Evolutionary conservation across 768 basidiomycete genomes (phyloP).

Genomic region (Dentipellis sp.): DNA sequence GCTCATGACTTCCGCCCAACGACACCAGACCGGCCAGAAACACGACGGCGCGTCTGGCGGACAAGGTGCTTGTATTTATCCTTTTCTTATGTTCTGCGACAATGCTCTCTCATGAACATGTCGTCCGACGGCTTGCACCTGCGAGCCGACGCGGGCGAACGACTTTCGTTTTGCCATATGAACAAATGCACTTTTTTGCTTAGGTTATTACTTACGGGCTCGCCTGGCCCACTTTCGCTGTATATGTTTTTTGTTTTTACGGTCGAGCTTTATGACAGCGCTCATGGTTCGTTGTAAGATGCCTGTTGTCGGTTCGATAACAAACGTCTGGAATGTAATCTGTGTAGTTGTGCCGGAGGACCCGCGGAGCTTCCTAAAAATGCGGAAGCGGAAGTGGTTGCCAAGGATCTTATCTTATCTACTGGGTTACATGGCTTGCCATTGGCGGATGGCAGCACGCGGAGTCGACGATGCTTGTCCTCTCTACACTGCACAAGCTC

Average conservation of each 20-base stretch:
- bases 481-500: constrained; percentile 56
- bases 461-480: constrained; percentile 48
- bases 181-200: neutral
- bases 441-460: no score
- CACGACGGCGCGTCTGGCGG: neutral
- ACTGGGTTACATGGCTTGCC: no score
- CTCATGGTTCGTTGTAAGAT: no score
- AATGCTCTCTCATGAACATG: neutral
- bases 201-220: no score
- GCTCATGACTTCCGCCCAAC: neutral
- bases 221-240: no score
- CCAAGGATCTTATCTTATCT: neutral
- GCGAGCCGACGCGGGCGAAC: no score
- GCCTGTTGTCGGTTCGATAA: no score
- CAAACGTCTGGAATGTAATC: no score
- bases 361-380: neutral
- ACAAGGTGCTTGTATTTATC: neutral
- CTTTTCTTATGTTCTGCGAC: neutral
- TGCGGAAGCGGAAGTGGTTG: neutral
- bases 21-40: neutral
- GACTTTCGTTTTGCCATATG: neutral
- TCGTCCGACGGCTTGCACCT: neutral
- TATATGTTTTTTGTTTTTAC: no score
- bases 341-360: no score
- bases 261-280: no score